Percentiles rank a stretch among this genome's conserved stretches.
phyloP scores from a whole-genome alignment of 306 rosid genomes.

The Citrullus colocynthis region DNA sequence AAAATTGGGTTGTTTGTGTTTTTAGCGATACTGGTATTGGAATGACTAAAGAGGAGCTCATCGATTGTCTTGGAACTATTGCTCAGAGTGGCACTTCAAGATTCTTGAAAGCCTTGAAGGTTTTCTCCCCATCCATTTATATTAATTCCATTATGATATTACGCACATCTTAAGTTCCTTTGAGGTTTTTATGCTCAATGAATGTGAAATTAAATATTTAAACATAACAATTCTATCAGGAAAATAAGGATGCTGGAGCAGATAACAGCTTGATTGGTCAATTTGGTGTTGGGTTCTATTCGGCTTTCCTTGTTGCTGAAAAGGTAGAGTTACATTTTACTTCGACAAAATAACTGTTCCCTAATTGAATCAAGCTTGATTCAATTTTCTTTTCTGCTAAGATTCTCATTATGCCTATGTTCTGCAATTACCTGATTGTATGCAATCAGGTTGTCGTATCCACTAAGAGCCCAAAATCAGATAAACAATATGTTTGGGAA shows the following conservation, averaged over 20 bases:
- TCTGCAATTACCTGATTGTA: background rate
- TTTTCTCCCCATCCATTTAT: constrained; percentile 2
- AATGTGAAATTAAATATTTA: background rate
- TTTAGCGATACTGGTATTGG: constrained; percentile 92
- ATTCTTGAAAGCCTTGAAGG: constrained; percentile 90
- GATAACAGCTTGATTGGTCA: constrained; percentile 91
- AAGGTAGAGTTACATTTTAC: constrained; percentile 27
- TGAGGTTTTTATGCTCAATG: background rate
- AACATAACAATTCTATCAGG: constrained; percentile 27
- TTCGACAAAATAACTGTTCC: background rate
- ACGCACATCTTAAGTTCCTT: background rate
- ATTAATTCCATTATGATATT: background rate
- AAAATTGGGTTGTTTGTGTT: background rate
- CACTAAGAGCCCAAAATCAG: constrained; percentile 91
- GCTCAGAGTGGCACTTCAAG: constrained; percentile 99
- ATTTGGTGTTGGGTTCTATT: constrained; percentile 98
- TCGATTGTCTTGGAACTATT: constrained; percentile 97
- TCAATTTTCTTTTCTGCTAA: background rate
- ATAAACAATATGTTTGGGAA: constrained; percentile 89
- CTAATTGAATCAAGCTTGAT: background rate
- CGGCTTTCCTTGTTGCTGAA: constrained; percentile 95
- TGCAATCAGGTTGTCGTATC: constrained; percentile 71
- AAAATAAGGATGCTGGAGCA: constrained; percentile 79
- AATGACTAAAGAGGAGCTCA: constrained; percentile 86
- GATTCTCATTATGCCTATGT: background rate